phyloP scores from a whole-genome alignment of 345 rosid genomes.

The Bretschneidera sinensis region DNA sequence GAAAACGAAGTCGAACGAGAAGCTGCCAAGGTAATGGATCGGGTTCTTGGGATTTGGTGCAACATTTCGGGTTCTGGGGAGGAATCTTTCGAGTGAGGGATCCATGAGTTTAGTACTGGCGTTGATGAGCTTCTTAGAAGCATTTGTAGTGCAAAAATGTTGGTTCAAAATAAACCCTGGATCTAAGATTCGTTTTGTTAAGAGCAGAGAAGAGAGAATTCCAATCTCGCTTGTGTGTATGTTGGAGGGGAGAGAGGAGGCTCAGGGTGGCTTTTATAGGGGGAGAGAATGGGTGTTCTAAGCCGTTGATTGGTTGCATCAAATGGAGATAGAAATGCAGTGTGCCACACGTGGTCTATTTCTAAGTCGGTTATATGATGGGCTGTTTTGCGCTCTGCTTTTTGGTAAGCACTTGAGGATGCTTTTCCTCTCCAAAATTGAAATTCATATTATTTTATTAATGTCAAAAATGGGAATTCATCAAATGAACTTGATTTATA shows the following conservation, averaged over 20 bases:
- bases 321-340: not conserved
- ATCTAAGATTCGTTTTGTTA: too few relatives aligned
- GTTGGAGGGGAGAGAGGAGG: not conserved
- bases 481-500: too few relatives aligned
- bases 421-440: too few relatives aligned
- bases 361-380: not conserved
- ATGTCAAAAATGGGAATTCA: too few relatives aligned
- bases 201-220: too few relatives aligned
- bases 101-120: conserved; percentile 60
- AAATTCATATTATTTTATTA: too few relatives aligned
- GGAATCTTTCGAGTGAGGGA: conserved; percentile 39
- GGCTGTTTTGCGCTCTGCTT: conserved; percentile 23
- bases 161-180: not conserved
- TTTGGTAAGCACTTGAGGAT: too few relatives aligned
- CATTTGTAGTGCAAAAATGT: conserved; percentile 27
- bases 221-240: not conserved
- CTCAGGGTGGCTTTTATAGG: conserved; percentile 8
- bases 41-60: conserved; percentile 28
- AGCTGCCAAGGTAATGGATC: conserved; percentile 29
- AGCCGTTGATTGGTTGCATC: conserved; percentile 21
- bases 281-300: conserved; percentile 7
- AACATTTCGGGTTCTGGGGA: conserved; percentile 39
- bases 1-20: conserved; percentile 33
- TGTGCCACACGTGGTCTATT: conserved; percentile 14
- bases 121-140: conserved; percentile 75